Evolutionary conservation across 2,329 filamentous ascomycete genomes (phyloP).

Genomic region (Alternaria ventricosa): DNA sequence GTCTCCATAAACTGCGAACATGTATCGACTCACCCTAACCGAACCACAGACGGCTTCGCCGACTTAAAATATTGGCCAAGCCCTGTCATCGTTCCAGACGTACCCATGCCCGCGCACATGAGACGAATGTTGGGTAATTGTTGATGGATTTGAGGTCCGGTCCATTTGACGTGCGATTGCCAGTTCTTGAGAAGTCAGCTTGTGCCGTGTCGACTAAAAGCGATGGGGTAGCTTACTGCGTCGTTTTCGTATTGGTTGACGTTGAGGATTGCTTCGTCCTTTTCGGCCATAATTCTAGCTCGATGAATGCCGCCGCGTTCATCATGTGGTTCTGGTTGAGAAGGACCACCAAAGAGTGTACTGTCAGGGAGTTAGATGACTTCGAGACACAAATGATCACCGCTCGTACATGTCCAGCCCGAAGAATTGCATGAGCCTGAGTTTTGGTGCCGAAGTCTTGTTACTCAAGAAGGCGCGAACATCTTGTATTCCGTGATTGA

Average conservation of each 20-base stretch:
- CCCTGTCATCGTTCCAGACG: constrained; percentile 51
- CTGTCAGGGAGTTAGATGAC: not conserved
- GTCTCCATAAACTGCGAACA: not conserved
- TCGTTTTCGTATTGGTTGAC: constrained; percentile 66
- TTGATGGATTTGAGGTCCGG: constrained; percentile 63
- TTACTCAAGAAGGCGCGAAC: constrained; percentile 27
- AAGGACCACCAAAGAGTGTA: constrained; percentile 62
- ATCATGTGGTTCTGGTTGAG: constrained; percentile 27
- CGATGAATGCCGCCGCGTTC: constrained; percentile 26
- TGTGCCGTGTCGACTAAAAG: not conserved
- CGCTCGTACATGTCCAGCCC: constrained; percentile 25
- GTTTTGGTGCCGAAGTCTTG: constrained; percentile 25
- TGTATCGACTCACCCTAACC: constrained; percentile 18
- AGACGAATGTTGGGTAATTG: constrained; percentile 65
- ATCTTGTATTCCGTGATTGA: constrained; percentile 26
- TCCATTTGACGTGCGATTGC: constrained; percentile 64
- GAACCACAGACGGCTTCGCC: constrained; percentile 24
- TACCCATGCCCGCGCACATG: constrained; percentile 65
- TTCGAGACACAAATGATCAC: not conserved
- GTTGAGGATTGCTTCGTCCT: constrained; percentile 56
- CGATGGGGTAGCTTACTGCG: constrained; percentile 10
- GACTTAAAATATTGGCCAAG: constrained; percentile 31
- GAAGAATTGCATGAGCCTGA: constrained; percentile 31
- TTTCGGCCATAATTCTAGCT: constrained; percentile 24
- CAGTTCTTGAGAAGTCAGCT: constrained; percentile 51